phyloP scores from a whole-genome alignment of 495 filamentous ascomycete species.

The Penicillium arizonense region DNA sequence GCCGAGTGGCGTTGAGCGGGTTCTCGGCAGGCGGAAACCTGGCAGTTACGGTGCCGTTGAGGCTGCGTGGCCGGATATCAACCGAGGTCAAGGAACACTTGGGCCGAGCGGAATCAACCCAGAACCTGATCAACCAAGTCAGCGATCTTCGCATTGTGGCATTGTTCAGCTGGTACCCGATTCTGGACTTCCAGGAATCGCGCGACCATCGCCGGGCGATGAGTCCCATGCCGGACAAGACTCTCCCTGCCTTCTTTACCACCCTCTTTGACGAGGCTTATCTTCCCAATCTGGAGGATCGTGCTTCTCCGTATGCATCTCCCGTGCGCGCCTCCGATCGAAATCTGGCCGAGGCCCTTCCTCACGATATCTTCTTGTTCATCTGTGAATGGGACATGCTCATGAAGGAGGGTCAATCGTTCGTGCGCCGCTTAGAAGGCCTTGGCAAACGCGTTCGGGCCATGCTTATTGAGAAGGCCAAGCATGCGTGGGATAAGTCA shows the following conservation, averaged over 20 bases:
- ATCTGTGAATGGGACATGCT: constrained; percentile 94
- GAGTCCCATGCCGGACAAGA: constrained; percentile 65
- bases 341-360: constrained; percentile 50
- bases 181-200: constrained; percentile 75
- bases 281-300: constrained; percentile 53
- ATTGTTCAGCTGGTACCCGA: constrained; percentile 80
- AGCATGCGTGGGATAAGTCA: constrained; percentile 86
- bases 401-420: constrained; percentile 68
- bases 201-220: constrained; percentile 70
- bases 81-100: constrained; percentile 27
- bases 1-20: constrained; percentile 70
- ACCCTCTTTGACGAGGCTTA: constrained; percentile 86
- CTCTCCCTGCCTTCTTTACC: constrained; percentile 71
- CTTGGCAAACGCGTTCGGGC: constrained; percentile 67
- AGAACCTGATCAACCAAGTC: constrained; percentile 32
- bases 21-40: constrained; percentile 91
- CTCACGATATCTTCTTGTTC: constrained; percentile 66
- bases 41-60: constrained; percentile 74
- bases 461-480: constrained; percentile 67
- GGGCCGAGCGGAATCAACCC: constrained; percentile 38
- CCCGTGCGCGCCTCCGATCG: constrained; percentile 59
- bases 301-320: constrained; percentile 58
- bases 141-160: constrained; percentile 48
- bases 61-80: constrained; percentile 45
- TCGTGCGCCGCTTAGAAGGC: constrained; percentile 61